Evolutionary conservation across 2,329 filamentous ascomycete species (phyloP).

Genomic region (Daldinia eschscholtzii): DNA sequence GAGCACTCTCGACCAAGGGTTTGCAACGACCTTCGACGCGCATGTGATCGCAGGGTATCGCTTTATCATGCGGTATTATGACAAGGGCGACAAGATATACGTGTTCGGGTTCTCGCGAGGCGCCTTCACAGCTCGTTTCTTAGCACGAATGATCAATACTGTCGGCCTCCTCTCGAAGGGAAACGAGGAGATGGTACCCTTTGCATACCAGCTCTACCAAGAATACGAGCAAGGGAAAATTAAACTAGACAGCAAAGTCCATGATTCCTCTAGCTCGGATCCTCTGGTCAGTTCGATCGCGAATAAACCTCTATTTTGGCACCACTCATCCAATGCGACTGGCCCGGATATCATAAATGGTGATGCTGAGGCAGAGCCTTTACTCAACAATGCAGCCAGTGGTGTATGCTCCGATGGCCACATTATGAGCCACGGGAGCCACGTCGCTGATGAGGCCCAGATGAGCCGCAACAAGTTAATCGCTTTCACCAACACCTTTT

Average conservation of each 20-base stretch:
- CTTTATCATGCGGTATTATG: slow-evolving; percentile 68
- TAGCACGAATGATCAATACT: slow-evolving; percentile 64
- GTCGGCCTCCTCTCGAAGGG: slow-evolving; percentile 59
- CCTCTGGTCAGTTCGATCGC: too few relatives aligned
- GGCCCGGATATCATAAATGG: too few relatives aligned
- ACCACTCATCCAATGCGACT: too few relatives aligned
- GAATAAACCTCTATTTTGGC: too few relatives aligned
- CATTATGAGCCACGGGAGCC: too few relatives aligned
- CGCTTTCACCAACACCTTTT: slow-evolving; percentile 59
- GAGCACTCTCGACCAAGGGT: slow-evolving; percentile 54
- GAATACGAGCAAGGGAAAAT: neutral
- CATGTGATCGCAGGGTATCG: slow-evolving; percentile 67
- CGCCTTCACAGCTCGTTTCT: slow-evolving; percentile 66
- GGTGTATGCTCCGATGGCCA: too few relatives aligned
- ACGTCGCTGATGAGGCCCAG: too few relatives aligned
- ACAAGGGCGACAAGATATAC: slow-evolving; percentile 64
- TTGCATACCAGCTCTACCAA: slow-evolving; percentile 1
- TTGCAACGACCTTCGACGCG: slow-evolving; percentile 62
- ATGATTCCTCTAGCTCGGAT: slow-evolving; percentile 49
- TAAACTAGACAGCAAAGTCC: neutral
- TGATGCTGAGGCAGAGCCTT: too few relatives aligned
- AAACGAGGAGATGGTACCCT: slow-evolving; percentile 4
- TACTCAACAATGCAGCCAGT: too few relatives aligned
- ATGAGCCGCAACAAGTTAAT: slow-evolving; percentile 24
- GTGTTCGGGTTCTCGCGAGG: slow-evolving; percentile 68